These are phyloP conservation scores for Fusarium drepaniforme DNA, from an alignment of 2,329 filamentous ascomycete species.

Conservation along the genomic window DNA sequence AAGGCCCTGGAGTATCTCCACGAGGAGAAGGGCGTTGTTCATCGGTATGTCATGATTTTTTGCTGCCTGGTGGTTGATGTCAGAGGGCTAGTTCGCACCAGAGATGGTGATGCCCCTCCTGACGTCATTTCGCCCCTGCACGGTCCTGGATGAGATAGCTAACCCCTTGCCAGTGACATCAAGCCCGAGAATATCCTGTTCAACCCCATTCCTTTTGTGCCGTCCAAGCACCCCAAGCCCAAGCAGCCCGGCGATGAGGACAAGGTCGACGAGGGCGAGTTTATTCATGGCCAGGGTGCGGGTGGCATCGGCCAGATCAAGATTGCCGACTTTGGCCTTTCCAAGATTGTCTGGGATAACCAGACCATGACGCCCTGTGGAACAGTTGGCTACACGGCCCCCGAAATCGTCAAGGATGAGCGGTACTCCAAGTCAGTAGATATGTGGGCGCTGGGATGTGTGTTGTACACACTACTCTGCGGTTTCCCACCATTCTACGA, in stretches of 20 bases:
- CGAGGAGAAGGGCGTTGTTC: slow-evolving; percentile 94
- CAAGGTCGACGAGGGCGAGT: slow-evolving; percentile 97
- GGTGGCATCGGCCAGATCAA: slow-evolving; percentile 97
- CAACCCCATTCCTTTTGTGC: slow-evolving; percentile 84
- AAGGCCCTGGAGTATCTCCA: slow-evolving; percentile 94
- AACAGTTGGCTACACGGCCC: slow-evolving; percentile 97
- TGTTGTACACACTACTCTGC: slow-evolving; percentile 95
- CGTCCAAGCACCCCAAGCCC: slow-evolving; percentile 84
- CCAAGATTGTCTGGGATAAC: slow-evolving; percentile 98
- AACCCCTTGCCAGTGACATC: slow-evolving; percentile 77
- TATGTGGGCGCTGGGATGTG: slow-evolving; percentile 99
- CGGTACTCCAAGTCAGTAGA: slow-evolving; percentile 98
- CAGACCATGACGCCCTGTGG: slow-evolving; percentile 99
- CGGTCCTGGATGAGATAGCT: slow-evolving; percentile 31
- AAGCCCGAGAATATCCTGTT: slow-evolving; percentile 98
- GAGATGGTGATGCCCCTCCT: slow-evolving; percentile 43
- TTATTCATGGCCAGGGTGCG: slow-evolving; percentile 81
- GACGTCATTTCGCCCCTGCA: slow-evolving; percentile 43
- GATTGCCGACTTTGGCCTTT: slow-evolving; percentile 97
- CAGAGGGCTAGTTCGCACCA: neutral
- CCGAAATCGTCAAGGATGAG: slow-evolving; percentile 99
- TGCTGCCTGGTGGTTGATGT: slow-evolving; percentile 2
- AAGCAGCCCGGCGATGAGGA: slow-evolving; percentile 92
- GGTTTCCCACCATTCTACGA: slow-evolving; percentile 99
- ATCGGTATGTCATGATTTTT: slow-evolving; percentile 76